Percentiles rank a stretch among this genome's conserved stretches.
phyloP scores from a whole-genome alignment of 2,329 filamentous ascomycete genomes.

The Pseudogymnoascus sp. region DNA sequence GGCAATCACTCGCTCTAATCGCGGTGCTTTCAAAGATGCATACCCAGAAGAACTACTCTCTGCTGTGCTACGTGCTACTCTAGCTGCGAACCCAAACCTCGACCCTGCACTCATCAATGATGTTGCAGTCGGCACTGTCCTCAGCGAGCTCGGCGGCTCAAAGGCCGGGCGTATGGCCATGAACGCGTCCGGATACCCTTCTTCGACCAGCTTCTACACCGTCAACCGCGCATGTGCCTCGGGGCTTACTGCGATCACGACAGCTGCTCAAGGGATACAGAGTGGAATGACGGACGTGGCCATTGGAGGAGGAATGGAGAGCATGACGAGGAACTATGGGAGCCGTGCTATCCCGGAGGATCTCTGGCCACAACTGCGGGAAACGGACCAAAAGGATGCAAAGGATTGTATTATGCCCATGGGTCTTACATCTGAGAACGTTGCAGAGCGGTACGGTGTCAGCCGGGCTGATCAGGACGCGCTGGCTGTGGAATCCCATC shows the following conservation, averaged over 20 bases:
- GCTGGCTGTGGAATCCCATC: conserved; percentile 69
- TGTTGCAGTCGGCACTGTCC: conserved; percentile 77
- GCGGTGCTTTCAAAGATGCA: conserved; percentile 75
- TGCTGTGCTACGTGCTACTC: conserved; percentile 56
- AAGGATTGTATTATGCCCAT: conserved; percentile 89
- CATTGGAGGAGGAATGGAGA: conserved; percentile 88
- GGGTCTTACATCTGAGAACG: conserved; percentile 85
- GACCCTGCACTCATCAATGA: conserved; percentile 66
- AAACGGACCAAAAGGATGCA: conserved; percentile 58
- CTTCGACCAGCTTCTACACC: conserved; percentile 69
- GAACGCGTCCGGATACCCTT: conserved; percentile 71
- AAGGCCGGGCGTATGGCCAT: conserved; percentile 90
- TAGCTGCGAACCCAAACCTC: conserved; percentile 64
- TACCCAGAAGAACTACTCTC: conserved; percentile 85
- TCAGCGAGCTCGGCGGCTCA: conserved; percentile 81
- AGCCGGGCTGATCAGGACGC: conserved; percentile 70
- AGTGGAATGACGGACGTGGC: conserved; percentile 63
- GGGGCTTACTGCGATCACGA: conserved; percentile 67
- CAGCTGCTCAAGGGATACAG: conserved; percentile 67
- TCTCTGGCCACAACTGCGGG: conserved; percentile 65
- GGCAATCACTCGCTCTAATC: conserved; percentile 74
- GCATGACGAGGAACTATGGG: conserved; percentile 90
- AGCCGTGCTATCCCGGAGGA: conserved; percentile 74
- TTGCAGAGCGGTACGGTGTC: conserved; percentile 69
- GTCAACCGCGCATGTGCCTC: conserved; percentile 82